These are phyloP conservation scores for Fusarium algeriense DNA, from an alignment of 2,329 filamentous ascomycete genomes.

Conservation along the genomic window DNA sequence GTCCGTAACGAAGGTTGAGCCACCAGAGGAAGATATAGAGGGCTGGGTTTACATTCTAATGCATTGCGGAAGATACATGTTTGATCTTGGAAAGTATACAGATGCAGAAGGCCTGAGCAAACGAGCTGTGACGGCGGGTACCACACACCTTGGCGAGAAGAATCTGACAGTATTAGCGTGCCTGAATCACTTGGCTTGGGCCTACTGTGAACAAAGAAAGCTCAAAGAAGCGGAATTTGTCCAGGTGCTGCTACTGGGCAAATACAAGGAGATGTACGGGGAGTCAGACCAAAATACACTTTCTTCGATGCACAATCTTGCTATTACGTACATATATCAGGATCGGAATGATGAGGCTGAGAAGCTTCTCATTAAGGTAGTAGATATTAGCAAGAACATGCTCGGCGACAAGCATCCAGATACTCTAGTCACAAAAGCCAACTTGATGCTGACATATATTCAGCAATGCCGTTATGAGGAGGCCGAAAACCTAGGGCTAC, in stretches of 20 bases:
- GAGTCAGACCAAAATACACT: background rate
- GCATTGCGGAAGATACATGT: background rate
- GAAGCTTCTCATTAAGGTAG: background rate
- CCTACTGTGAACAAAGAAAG: no score
- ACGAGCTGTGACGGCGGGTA: background rate
- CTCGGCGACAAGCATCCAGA: slow-evolving; percentile 1
- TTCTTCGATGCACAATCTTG: background rate
- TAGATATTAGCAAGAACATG: background rate
- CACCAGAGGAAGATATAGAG: background rate
- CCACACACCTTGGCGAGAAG: background rate
- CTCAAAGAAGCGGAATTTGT: no score
- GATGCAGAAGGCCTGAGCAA: background rate
- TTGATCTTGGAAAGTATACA: background rate
- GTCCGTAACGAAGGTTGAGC: background rate
- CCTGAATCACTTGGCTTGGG: no score
- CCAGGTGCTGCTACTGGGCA: no score
- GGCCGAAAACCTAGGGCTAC: background rate
- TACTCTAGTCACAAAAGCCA: background rate
- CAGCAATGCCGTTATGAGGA: background rate
- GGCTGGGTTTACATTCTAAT: background rate
- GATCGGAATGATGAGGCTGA: background rate
- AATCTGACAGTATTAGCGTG: no score
- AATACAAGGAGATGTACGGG: background rate
- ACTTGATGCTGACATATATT: background rate
- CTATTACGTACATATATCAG: background rate